These are phyloP conservation scores for Coemansia sp. DNA, from an alignment of 192 early-diverging fungal species.

Conservation along the genomic window DNA sequence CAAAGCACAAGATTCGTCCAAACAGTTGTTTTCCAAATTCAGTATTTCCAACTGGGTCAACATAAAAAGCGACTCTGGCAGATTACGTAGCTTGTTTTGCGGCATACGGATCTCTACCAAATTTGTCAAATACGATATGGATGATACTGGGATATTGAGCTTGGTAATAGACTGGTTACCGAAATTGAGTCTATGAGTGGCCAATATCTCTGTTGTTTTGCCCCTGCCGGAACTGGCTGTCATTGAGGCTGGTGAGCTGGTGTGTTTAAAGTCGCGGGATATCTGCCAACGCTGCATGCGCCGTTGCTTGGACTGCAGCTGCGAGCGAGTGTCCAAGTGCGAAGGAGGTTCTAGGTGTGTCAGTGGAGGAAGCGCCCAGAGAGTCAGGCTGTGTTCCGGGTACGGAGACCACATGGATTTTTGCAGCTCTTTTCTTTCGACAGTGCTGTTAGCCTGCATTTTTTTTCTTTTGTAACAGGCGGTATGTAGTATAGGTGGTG, in stretches of 20 bases:
- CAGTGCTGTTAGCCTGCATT: constrained; percentile 22
- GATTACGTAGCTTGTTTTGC: constrained; percentile 34
- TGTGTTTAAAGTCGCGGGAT: constrained; percentile 30
- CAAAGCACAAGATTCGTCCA: constrained; percentile 16
- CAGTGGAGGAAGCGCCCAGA: constrained; percentile 29
- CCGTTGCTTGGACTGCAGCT: constrained; percentile 5
- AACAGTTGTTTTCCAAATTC: constrained; percentile 38
- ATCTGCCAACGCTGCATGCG: constrained; percentile 43
- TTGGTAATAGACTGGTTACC: constrained; percentile 35
- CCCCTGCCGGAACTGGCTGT: neutral
- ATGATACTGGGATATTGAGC: constrained; percentile 26
- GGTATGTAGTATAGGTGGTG: neutral
- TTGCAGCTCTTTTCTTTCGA: constrained; percentile 20
- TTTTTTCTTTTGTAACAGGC: neutral
- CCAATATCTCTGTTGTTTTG: constrained; percentile 37
- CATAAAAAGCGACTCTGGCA: constrained; percentile 37
- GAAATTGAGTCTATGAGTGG: constrained; percentile 43
- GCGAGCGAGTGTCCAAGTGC: constrained; percentile 9
- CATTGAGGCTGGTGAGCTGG: neutral
- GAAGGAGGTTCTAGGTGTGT: neutral
- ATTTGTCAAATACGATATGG: constrained; percentile 13
- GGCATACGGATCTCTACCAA: constrained; percentile 50
- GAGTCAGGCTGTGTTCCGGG: constrained; percentile 43
- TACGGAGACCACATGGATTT: constrained; percentile 49
- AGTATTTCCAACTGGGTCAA: constrained; percentile 44